phyloP scores from a whole-genome alignment of 208 protist species.

The Naegleria fowleri region DNA sequence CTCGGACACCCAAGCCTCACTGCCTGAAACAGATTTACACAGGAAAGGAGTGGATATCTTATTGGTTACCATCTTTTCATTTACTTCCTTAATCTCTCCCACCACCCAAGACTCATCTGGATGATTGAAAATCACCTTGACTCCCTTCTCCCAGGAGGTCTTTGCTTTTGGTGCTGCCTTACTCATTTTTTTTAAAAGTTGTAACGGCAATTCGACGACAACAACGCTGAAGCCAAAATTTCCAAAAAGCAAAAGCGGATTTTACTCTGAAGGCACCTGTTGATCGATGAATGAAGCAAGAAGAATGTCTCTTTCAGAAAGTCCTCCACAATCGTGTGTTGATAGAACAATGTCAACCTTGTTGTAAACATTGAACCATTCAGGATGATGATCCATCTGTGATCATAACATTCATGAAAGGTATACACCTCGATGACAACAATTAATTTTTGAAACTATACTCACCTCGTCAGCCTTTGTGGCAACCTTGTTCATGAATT shows the following conservation, averaged over 20 bases:
- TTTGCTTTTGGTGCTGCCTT: no score
- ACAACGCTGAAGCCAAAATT: background rate
- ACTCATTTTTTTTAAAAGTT: background rate
- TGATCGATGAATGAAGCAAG: constrained; percentile 30
- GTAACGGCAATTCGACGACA: background rate
- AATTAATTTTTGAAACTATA: background rate
- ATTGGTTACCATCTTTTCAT: background rate
- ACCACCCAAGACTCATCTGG: background rate
- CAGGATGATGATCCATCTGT: constrained; percentile 80
- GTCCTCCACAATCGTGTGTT: constrained; percentile 81
- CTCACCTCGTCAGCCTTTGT: constrained; percentile 61
- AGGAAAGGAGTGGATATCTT: background rate
- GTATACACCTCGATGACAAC: background rate
- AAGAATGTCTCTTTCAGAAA: constrained; percentile 55
- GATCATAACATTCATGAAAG: background rate
- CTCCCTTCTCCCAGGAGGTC: background rate
- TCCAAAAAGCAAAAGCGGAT: no score
- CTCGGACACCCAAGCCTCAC: background rate
- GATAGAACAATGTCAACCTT: constrained; percentile 75
- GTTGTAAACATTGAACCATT: constrained; percentile 91
- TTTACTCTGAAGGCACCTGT: background rate
- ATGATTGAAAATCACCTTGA: constrained; percentile 6
- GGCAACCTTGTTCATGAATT: constrained; percentile 76
- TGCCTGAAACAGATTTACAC: background rate
- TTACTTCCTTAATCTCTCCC: background rate